Percentiles rank a stretch among this genome's conserved stretches.
phyloP scores from a whole-genome alignment of 2,329 filamentous ascomycete genomes.

The Iodosphaeria phyllophila region DNA sequence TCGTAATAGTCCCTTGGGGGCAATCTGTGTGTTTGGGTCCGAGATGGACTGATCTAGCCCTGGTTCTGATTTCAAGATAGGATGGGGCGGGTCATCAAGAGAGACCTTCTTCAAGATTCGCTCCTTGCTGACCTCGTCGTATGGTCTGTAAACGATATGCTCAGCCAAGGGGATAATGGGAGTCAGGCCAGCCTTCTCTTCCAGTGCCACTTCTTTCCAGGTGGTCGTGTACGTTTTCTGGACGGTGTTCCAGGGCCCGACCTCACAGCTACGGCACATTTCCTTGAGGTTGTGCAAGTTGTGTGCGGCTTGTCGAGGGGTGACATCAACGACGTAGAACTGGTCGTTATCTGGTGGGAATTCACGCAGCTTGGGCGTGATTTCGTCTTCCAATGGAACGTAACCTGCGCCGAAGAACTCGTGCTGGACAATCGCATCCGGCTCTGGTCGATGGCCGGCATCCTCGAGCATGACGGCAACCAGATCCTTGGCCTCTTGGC shows the following conservation, averaged over 20 bases:
- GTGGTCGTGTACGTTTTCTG: conserved; percentile 33
- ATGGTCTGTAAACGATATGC: conserved; percentile 44
- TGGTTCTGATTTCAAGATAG: conserved; percentile 9
- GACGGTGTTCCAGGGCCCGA: conserved; percentile 33
- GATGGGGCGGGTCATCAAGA: conserved; percentile 15
- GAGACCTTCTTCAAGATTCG: conserved; percentile 19
- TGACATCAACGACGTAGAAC: conserved; percentile 33
- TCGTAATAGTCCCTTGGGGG: conserved; percentile 24
- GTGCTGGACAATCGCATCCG: conserved; percentile 63
- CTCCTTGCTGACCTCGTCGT: conserved; percentile 40
- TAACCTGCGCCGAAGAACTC: conserved; percentile 63
- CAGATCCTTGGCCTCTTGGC: conserved; percentile 56
- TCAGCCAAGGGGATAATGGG: conserved; percentile 42
- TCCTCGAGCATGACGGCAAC: conserved; percentile 61
- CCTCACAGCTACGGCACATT: conserved; percentile 37
- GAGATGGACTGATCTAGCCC: conserved; percentile 16
- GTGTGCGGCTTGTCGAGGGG: conserved; percentile 22
- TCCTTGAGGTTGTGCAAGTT: conserved; percentile 34
- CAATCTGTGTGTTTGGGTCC: conserved; percentile 14
- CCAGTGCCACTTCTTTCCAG: conserved; percentile 49
- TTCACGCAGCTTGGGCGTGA: conserved; percentile 37
- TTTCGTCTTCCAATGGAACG: conserved; percentile 43
- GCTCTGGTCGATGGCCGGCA: conserved; percentile 54
- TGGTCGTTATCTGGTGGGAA: conserved; percentile 34
- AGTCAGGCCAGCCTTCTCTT: conserved; percentile 46